These are phyloP conservation scores for Nicotiana otophora DNA, from an alignment of 257 asterid species.

Conservation along the genomic window DNA sequence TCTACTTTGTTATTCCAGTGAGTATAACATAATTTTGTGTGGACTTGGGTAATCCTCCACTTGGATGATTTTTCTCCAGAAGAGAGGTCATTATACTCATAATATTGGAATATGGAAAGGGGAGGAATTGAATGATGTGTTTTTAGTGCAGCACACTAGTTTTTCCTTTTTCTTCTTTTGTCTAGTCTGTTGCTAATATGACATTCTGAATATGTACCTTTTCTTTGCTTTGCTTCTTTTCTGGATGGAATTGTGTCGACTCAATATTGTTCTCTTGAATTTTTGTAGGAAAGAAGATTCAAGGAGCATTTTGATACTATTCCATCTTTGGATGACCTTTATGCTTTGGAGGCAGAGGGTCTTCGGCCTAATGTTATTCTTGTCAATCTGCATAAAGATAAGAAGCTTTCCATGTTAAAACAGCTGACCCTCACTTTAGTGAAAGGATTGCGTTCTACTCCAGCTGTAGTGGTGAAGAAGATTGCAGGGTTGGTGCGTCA, in stretches of 20 bases:
- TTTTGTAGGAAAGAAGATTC: constrained; percentile 85
- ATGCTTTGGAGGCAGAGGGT: constrained; percentile 70
- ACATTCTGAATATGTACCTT: neutral
- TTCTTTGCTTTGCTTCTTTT: constrained; percentile 5
- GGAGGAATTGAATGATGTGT: neutral
- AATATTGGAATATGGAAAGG: neutral
- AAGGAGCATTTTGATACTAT: constrained; percentile 76
- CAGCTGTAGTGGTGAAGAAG: constrained; percentile 68
- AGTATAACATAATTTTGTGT: constrained; percentile 14
- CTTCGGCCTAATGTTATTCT: constrained; percentile 70
- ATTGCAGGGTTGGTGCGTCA: constrained; percentile 83
- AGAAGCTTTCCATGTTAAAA: constrained; percentile 89
- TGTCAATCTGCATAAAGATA: constrained; percentile 78
- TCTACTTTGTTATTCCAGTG: constrained; percentile 80
- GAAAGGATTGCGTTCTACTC: constrained; percentile 71
- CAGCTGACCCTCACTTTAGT: constrained; percentile 73
- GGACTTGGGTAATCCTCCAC: neutral
- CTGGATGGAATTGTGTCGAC: neutral
- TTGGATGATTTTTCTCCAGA: neutral
- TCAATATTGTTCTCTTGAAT: constrained; percentile 8
- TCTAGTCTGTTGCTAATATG: neutral
- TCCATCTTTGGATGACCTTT: constrained; percentile 81
- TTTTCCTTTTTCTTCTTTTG: neutral
- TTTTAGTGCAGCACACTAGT: neutral
- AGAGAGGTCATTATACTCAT: neutral